Evolutionary conservation across 1,139 yeast species (phyloP), one percentile per base, ranked within the genome.

Genomic region (Wickerhamomyces sp.): DNA sequence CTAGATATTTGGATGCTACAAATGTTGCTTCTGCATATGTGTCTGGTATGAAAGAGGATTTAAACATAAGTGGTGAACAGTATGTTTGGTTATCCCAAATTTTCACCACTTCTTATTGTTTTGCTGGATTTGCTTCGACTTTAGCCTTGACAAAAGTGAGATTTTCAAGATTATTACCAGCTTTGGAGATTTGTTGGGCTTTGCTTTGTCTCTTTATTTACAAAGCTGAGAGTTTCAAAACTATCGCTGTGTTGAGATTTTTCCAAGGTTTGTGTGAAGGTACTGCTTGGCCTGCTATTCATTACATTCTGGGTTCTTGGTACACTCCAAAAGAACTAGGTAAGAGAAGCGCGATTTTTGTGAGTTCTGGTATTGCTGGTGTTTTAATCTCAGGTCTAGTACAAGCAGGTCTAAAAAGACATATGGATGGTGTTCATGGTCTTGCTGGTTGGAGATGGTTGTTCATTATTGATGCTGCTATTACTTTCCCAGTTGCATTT

Each of bases 161-260:
- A 12, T 58, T 78, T 42, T 74, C 71, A 46, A 66, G 66, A 38
- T 68, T 77, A 16, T 61, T 57, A 17, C 82, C 84, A 4, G 45
- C 62, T 2, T 68, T 75, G 59, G 87, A 78, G 53, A 47, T 79
- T 33, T 63, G 73, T 28, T 81, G 89, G 89, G 17, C 29, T 4
- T 4, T 26, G 7, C 11, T 26, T 12, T 26, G 29, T 13, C 8
- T 73, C 13, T 17, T 31, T 21, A 13, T 31, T 13, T 18, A 21
- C 15, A 31, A 29, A n/a, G 68, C 73, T 31, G 60, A 68, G n/a
- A 68, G 67, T 11, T 70, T 55, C 42, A 66, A 62, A 15, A 69
- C 70, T 7, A 54, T 70, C 35, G 37, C 70, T 15, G 69, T 62
- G 1, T 54, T 64, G 5, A 59, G 76, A 50, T 46, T 70, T 20